Conservation (phyloP, 163 green algal genomes). For the Prototheca wickerhamii region DNA sequence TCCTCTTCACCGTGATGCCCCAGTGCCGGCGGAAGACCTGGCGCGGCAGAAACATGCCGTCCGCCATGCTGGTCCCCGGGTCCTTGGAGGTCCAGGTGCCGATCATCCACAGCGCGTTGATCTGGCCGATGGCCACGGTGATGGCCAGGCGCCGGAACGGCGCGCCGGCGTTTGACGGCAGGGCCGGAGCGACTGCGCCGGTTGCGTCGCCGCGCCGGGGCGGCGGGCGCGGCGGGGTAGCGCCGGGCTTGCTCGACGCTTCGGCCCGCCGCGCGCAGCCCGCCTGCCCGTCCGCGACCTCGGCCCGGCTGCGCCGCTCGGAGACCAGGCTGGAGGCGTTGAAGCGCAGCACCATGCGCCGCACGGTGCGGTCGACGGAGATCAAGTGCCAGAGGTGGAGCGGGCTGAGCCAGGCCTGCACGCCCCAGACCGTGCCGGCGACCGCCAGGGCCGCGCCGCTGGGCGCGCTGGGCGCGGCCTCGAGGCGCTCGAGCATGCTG, state of each 20-base stretch:
- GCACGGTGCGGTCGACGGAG: conserved; percentile 7
- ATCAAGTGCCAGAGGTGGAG: conserved; percentile 34
- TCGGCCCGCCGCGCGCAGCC: too few relatives aligned
- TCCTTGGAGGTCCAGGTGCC: conserved; percentile 32
- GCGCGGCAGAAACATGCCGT: neutral
- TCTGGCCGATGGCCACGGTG: conserved; percentile 11
- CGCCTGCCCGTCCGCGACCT: neutral
- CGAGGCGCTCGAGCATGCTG: conserved; percentile 14
- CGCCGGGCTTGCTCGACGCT: too few relatives aligned
- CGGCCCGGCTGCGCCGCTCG: too few relatives aligned
- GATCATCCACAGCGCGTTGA: conserved; percentile 27
- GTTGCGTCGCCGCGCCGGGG: too few relatives aligned
- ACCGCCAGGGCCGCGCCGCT: conserved; percentile 9
- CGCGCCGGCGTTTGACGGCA: neutral
- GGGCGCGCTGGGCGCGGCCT: conserved; percentile 9
- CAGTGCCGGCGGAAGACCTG: conserved; percentile 16
- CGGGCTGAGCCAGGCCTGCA: conserved; percentile 37
- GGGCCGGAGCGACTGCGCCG: neutral
- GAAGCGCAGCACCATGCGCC: conserved; percentile 5
- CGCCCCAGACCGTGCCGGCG: conserved; percentile 10
- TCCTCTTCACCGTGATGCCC: conserved; percentile 29
- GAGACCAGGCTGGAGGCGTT: neutral
- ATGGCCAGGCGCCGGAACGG: conserved; percentile 15
- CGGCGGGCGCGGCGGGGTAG: too few relatives aligned
- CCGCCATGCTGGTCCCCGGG: neutral